Evolutionary conservation across 768 basidiomycete genomes (phyloP).

Genomic region (Amanita subjunquillea): DNA sequence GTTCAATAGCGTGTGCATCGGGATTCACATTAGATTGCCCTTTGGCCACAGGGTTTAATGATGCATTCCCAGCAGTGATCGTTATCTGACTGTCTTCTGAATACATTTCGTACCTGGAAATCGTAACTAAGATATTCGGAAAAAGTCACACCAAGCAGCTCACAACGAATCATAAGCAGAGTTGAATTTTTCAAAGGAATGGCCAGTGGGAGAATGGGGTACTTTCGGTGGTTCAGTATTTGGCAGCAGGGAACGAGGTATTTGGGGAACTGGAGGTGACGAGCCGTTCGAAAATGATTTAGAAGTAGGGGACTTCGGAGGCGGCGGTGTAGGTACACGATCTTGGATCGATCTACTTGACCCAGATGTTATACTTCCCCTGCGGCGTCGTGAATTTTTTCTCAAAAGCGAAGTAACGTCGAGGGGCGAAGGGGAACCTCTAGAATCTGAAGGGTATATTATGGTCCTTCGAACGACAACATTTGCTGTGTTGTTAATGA

Average conservation of each 20-base stretch:
- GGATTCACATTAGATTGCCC: conserved; percentile 20
- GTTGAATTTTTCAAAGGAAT: conserved; percentile 50
- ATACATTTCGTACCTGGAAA: conserved; percentile 70
- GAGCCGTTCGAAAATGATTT: conserved; percentile 59
- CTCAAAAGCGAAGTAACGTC: conserved; percentile 46
- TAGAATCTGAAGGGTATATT: conserved; percentile 64
- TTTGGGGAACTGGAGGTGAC: conserved; percentile 60
- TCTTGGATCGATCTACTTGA: conserved; percentile 74
- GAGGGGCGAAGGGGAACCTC: conserved; percentile 32
- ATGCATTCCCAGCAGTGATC: conserved; percentile 19
- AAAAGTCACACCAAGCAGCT: conserved; percentile 20
- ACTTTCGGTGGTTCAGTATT: neutral
- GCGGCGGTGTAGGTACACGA: conserved; percentile 79
- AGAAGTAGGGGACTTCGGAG: conserved; percentile 42
- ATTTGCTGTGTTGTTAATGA: conserved; percentile 24
- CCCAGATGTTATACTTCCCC: conserved; percentile 46
- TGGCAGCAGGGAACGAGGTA: conserved; percentile 37
- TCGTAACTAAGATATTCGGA: conserved; percentile 1
- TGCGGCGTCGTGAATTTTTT: conserved; percentile 51
- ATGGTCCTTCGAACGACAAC: conserved; percentile 69
- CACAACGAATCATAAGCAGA: conserved; percentile 75
- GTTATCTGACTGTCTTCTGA: conserved; percentile 42
- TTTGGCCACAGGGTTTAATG: conserved; percentile 14
- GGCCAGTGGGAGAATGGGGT: conserved; percentile 12
- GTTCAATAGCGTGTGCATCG: conserved; percentile 58